A percentile compares a stretch with the other conserved stretches of the same genome.
Conservation (phyloP, 2,329 filamentous ascomycete genomes). For the Aureobasidium sp. region DNA sequence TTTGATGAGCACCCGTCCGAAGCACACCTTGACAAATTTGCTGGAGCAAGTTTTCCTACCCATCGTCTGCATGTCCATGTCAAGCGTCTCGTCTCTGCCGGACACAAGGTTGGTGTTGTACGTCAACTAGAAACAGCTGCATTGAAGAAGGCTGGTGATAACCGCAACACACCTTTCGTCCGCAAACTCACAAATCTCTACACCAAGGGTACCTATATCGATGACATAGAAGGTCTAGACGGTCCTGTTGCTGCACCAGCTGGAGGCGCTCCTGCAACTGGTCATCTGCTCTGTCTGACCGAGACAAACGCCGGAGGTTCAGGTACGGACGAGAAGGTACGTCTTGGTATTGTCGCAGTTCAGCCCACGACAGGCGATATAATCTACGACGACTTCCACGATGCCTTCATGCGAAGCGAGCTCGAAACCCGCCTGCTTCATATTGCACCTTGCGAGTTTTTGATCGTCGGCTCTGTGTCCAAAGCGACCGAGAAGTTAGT, state of each 20-base stretch:
- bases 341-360: conserved; percentile 85
- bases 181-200: conserved; percentile 93
- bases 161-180: conserved; percentile 84
- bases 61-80: conserved; percentile 88
- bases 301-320: conserved; percentile 71
- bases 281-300: conserved; percentile 89
- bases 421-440: conserved; percentile 92
- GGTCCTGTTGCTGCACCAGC: conserved; percentile 45
- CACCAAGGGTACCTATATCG: conserved; percentile 95
- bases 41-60: conserved; percentile 90
- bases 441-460: conserved; percentile 89
- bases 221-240: conserved; percentile 78
- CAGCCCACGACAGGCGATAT: conserved; percentile 94
- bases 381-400: conserved; percentile 90
- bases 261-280: conserved; percentile 54
- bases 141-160: conserved; percentile 89
- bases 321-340: conserved; percentile 86
- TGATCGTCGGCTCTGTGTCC: conserved; percentile 84
- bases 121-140: conserved; percentile 92
- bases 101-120: conserved; percentile 93
- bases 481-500: conserved; percentile 89
- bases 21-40: conserved; percentile 84
- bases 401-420: conserved; percentile 94
- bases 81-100: conserved; percentile 82
- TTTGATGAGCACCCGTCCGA: conserved; percentile 94